A percentile compares a stretch with the other conserved stretches of the same genome.
phyloP scores from a whole-genome alignment of 2,329 filamentous ascomycete species.

The Hypomyces rosellus region DNA sequence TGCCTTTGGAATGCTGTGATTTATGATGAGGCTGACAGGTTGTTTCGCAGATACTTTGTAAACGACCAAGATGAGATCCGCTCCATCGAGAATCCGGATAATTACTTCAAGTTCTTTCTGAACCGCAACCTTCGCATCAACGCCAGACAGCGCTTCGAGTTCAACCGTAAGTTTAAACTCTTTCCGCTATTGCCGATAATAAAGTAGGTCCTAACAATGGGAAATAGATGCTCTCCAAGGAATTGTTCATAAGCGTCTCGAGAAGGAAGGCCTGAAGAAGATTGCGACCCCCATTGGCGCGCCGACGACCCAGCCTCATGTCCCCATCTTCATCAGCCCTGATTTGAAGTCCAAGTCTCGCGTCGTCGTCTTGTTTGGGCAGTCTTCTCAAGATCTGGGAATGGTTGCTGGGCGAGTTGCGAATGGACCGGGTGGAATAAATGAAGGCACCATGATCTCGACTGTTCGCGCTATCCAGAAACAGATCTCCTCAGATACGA shows the following conservation, averaged over 20 bases:
- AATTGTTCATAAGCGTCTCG: constrained; percentile 57
- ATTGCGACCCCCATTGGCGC: constrained; percentile 55
- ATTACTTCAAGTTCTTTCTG: constrained; percentile 68
- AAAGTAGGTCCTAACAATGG: neutral
- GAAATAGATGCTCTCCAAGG: constrained; percentile 53
- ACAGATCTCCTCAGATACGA: constrained; percentile 27
- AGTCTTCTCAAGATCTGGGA: constrained; percentile 65
- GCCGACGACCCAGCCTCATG: constrained; percentile 44
- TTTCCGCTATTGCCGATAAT: neutral
- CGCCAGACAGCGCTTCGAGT: constrained; percentile 63
- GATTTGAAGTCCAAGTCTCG: constrained; percentile 52
- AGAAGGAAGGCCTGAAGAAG: constrained; percentile 51
- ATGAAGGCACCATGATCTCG: constrained; percentile 63
- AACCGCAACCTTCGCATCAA: constrained; percentile 73
- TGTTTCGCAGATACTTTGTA: constrained; percentile 58
- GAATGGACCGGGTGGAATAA: constrained; percentile 57
- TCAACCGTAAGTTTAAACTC: constrained; percentile 55
- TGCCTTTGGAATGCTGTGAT: neutral
- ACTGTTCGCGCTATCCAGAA: constrained; percentile 45
- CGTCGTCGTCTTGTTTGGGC: constrained; percentile 69
- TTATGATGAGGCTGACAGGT: neutral
- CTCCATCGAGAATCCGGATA: constrained; percentile 57
- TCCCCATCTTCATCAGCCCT: constrained; percentile 56
- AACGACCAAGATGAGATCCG: constrained; percentile 70
- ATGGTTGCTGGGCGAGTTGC: constrained; percentile 65